Evolutionary conservation across 345 rosid species (phyloP).

Genomic region (Hevea brasiliensis): DNA sequence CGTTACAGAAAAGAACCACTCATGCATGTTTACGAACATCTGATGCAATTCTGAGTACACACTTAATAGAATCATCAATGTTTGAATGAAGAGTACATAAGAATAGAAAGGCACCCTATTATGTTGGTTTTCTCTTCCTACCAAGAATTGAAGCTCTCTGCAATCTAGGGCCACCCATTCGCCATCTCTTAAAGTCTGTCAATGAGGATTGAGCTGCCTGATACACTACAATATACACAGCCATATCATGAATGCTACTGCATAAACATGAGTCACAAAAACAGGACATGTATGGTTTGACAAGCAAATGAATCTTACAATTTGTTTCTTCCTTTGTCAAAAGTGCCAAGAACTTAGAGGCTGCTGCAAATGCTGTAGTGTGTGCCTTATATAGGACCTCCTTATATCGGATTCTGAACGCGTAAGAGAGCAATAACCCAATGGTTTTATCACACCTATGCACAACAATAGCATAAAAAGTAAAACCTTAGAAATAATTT

Average conservation of each 20-base stretch:
- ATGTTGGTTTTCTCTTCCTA: conserved; percentile 62
- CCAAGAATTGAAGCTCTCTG: conserved; percentile 86
- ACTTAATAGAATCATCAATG: background rate
- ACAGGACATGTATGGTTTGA: conserved; percentile 6
- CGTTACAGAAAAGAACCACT: no score
- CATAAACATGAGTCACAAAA: background rate
- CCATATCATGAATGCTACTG: background rate
- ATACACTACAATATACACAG: conserved; percentile 46
- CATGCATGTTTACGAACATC: background rate
- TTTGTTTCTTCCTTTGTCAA: conserved; percentile 66
- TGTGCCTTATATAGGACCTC: conserved; percentile 75
- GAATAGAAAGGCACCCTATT: conserved; percentile 25
- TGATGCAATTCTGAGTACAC: background rate
- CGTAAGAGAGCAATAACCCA: conserved; percentile 36
- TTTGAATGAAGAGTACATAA: background rate
- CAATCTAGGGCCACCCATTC: conserved; percentile 80
- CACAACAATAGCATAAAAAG: background rate
- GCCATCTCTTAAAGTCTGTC: conserved; percentile 76
- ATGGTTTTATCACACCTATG: conserved; percentile 57
- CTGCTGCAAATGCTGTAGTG: conserved; percentile 44
- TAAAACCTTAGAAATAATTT: background rate
- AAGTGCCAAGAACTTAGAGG: conserved; percentile 55
- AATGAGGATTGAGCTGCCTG: conserved; percentile 80
- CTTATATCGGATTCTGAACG: conserved; percentile 75
- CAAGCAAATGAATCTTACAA: conserved; percentile 43